These are phyloP conservation scores for Dillenia turbinata DNA, from an alignment of 164 flowering plant genomes.

Conservation along the genomic window DNA sequence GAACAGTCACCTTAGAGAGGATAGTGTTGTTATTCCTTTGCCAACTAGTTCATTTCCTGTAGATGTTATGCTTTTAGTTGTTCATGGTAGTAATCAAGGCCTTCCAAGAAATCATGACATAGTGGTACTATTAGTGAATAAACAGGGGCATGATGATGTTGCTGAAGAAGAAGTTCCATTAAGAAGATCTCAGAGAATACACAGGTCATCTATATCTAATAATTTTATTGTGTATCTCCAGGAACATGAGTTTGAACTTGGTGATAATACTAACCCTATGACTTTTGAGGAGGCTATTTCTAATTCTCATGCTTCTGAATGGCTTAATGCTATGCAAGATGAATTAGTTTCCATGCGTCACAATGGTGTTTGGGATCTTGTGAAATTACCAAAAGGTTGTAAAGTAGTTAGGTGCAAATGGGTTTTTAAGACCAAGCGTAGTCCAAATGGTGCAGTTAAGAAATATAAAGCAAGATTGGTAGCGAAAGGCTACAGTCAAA, in stretches of 20 bases:
- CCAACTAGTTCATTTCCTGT: not conserved
- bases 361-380: no score
- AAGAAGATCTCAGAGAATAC: constrained; percentile 2
- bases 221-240: constrained; percentile 1
- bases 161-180: not conserved
- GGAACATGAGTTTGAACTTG: not conserved
- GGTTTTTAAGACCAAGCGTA: not conserved
- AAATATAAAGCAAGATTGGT: not conserved
- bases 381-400: no score
- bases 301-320: not conserved
- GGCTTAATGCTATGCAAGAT: not conserved
- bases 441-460: not conserved
- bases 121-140: no score
- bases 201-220: not conserved
- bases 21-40: not conserved
- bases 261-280: not conserved
- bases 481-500: no score
- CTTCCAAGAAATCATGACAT: no score
- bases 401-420: no score
- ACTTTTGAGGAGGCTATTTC: not conserved
- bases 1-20: not conserved
- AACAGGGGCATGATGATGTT: not conserved
- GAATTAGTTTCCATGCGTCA: not conserved
- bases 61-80: no score
- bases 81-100: no score